These are phyloP conservation scores for Hypsizygus marmoreus DNA, from an alignment of 768 basidiomycete species.

Conservation along the genomic window DNA sequence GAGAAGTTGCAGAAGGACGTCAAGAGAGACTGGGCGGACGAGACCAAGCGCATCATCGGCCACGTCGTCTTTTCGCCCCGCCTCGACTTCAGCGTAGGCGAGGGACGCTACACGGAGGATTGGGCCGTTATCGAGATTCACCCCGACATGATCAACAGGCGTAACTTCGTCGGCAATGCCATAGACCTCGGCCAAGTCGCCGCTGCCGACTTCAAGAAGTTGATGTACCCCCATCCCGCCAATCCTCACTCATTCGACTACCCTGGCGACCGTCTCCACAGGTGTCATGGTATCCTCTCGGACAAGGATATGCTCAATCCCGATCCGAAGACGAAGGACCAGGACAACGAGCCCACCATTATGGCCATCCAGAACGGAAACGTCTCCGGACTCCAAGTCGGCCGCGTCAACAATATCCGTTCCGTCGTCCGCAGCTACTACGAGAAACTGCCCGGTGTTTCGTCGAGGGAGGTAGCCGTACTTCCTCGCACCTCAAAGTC, in stretches of 20 bases:
- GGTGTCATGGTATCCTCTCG: constrained; percentile 24
- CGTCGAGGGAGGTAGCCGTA: constrained; percentile 32
- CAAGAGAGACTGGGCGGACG: constrained; percentile 20
- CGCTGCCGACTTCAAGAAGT: constrained; percentile 8
- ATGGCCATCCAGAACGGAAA: constrained; percentile 37
- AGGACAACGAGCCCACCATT: constrained; percentile 30
- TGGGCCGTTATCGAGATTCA: constrained; percentile 26
- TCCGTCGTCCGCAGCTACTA: constrained; percentile 26
- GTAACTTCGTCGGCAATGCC: constrained; percentile 27
- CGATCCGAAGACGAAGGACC: too few relatives aligned
- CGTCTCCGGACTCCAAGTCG: constrained; percentile 29
- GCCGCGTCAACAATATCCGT: constrained; percentile 25
- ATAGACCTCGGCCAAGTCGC: constrained; percentile 27
- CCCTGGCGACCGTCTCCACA: constrained; percentile 29
- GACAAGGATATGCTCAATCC: constrained; percentile 25
- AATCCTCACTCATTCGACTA: constrained; percentile 24
- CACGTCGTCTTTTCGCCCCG: constrained; percentile 30
- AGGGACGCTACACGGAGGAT: constrained; percentile 25
- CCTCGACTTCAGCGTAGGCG: constrained; percentile 15
- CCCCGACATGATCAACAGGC: constrained; percentile 18
- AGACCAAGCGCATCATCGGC: constrained; percentile 24
- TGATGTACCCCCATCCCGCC: constrained; percentile 17
- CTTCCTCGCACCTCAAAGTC: constrained; percentile 27
- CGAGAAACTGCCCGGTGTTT: neutral
- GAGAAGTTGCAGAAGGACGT: constrained; percentile 21